Percentiles rank a stretch among this genome's conserved stretches.
These are phyloP conservation scores for Mortierella polycephala DNA, from an alignment of 371 early-diverging fungal genomes.

Conservation along the genomic window DNA sequence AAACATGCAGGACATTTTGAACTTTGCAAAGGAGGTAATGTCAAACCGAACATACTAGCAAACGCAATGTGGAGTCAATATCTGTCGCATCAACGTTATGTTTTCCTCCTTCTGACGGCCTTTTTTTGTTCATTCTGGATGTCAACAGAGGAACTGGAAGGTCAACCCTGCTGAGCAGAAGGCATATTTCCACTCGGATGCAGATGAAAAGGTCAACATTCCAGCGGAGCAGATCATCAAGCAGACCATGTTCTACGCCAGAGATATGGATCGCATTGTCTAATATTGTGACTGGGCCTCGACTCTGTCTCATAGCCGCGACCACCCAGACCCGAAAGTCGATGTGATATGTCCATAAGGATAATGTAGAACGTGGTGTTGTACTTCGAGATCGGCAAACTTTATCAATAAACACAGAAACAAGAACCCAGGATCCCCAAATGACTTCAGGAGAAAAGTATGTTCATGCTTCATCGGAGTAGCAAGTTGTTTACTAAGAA, in stretches of 20 bases:
- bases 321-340: not conserved
- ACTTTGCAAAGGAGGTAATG: conserved; percentile 80
- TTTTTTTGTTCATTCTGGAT: not conserved
- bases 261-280: conserved; percentile 97
- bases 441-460: no score
- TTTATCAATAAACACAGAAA: no score
- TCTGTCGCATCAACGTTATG: not conserved
- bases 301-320: not conserved
- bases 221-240: conserved; percentile 86
- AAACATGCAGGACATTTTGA: conserved; percentile 76
- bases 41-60: no score
- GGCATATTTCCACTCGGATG: conserved; percentile 81
- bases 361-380: no score
- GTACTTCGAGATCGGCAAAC: no score
- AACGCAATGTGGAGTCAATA: no score
- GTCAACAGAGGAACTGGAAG: conserved; percentile 83
- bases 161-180: conserved; percentile 82
- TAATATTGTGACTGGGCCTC: conserved; percentile 54
- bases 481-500: not conserved
- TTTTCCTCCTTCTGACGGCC: not conserved
- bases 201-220: conserved; percentile 73
- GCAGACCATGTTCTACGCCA: conserved; percentile 88
- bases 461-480: no score
- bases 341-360: no score
- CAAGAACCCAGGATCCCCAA: no score